These are phyloP conservation scores for Penicillium sp. DNA, from an alignment of 2,329 filamentous ascomycete species.

Conservation along the genomic window DNA sequence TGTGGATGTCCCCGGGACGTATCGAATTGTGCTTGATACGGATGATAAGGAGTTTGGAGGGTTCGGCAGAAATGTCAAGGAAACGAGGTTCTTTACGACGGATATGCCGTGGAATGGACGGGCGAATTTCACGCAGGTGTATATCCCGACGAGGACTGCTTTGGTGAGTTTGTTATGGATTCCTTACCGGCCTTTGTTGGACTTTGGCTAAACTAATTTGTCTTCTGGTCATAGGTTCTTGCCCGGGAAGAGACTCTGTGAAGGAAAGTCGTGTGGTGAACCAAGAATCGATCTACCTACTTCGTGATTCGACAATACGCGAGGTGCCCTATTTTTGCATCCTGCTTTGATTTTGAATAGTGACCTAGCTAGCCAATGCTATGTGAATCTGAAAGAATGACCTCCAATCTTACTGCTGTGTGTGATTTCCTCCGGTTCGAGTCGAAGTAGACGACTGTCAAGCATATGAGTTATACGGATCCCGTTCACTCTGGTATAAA, in stretches of 20 bases:
- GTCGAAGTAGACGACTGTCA: too few relatives aligned
- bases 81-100: constrained; percentile 90
- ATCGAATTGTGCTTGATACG: constrained; percentile 81
- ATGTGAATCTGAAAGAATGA: background rate
- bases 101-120: constrained; percentile 87
- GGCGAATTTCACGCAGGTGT: constrained; percentile 89
- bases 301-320: constrained; percentile 15
- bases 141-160: constrained; percentile 81
- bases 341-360: background rate
- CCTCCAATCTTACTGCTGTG: background rate
- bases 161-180: constrained; percentile 62
- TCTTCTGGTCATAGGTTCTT: constrained; percentile 47
- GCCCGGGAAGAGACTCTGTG: constrained; percentile 54
- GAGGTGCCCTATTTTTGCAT: background rate
- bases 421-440: too few relatives aligned
- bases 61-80: constrained; percentile 73
- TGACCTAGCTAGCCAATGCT: background rate
- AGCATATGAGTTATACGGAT: too few relatives aligned
- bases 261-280: background rate
- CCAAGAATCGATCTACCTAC: background rate
- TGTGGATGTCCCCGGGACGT: constrained; percentile 81
- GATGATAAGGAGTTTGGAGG: constrained; percentile 80
- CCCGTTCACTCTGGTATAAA: too few relatives aligned
- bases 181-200: background rate
- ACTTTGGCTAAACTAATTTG: background rate